Conservation (phyloP, 2,329 filamentous ascomycete species). For the Camillea tinctor region DNA sequence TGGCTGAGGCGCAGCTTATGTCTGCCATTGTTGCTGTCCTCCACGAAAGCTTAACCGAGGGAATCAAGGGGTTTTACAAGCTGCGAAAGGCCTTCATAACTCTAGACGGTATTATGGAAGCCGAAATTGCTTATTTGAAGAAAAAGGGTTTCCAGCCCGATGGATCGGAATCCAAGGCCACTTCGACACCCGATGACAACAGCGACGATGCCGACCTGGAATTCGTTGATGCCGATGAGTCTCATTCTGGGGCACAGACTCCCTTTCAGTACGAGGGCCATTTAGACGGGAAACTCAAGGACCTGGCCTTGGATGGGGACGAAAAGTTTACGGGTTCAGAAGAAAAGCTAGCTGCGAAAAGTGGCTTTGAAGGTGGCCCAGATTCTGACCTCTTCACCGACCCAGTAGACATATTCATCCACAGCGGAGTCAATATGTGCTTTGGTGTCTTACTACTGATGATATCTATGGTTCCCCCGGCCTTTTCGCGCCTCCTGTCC, state of each 20-base stretch:
- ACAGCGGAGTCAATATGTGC: constrained; percentile 85
- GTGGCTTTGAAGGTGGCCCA: constrained; percentile 39
- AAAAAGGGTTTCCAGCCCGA: constrained; percentile 31
- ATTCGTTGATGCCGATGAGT: constrained; percentile 58
- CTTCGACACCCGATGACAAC: constrained; percentile 28
- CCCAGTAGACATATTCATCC: constrained; percentile 81
- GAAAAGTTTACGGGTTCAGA: neutral
- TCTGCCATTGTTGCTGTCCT: constrained; percentile 82
- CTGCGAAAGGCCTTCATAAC: constrained; percentile 84
- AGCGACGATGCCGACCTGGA: constrained; percentile 44
- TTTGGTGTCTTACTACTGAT: constrained; percentile 83
- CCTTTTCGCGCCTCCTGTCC: constrained; percentile 81
- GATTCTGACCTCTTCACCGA: constrained; percentile 68
- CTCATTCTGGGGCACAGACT: constrained; percentile 42
- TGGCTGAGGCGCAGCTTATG: constrained; percentile 87
- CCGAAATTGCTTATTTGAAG: constrained; percentile 61
- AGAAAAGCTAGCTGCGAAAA: constrained; percentile 1
- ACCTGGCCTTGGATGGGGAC: constrained; percentile 23
- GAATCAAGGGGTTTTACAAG: constrained; percentile 89
- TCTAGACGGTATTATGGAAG: constrained; percentile 73
- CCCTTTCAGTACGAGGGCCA: constrained; percentile 48
- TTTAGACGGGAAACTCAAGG: constrained; percentile 32
- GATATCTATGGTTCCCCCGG: constrained; percentile 89
- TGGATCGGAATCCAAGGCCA: constrained; percentile 14
- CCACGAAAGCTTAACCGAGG: constrained; percentile 90